phyloP scores from a whole-genome alignment of 768 basidiomycete genomes.

The Brasilioporus rufonigricans region DNA sequence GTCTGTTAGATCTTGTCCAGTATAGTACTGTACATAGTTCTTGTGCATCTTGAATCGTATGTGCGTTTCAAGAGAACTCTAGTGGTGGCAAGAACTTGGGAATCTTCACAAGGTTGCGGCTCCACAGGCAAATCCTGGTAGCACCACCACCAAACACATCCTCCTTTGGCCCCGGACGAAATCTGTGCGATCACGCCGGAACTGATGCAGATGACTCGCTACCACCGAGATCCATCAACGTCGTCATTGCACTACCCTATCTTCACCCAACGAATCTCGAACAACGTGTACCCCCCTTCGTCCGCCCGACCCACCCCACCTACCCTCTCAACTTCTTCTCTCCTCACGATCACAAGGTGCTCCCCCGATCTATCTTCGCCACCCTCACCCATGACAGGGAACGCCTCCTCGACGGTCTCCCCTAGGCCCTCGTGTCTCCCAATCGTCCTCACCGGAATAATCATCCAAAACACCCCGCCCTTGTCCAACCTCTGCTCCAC shows the following conservation, averaged over 20 bases:
- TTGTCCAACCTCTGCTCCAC: constrained; percentile 47
- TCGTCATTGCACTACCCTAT: constrained; percentile 24
- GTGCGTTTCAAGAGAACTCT: neutral
- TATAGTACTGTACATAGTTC: neutral
- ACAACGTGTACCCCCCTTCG: constrained; percentile 67
- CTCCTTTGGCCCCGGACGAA: no score
- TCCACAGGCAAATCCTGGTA: no score
- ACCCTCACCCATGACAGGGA: constrained; percentile 34
- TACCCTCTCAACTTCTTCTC: constrained; percentile 46
- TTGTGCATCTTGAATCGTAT: neutral
- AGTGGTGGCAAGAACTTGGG: no score
- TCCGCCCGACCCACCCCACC: constrained; percentile 64
- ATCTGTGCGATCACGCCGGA: no score
- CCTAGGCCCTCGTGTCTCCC: constrained; percentile 49
- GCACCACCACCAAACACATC: no score
- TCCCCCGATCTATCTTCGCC: neutral
- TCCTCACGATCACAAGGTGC: constrained; percentile 46
- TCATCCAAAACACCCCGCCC: constrained; percentile 66
- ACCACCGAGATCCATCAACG: constrained; percentile 16
- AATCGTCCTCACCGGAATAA: constrained; percentile 65
- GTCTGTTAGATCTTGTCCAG: neutral
- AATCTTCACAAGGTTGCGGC: no score
- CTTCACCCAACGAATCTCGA: constrained; percentile 60
- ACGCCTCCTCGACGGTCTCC: constrained; percentile 54
- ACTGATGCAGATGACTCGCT: no score